Base-by-base conservation (phyloP, 192 early-diverging fungal species). In the Backusella morwellensis region DNA sequence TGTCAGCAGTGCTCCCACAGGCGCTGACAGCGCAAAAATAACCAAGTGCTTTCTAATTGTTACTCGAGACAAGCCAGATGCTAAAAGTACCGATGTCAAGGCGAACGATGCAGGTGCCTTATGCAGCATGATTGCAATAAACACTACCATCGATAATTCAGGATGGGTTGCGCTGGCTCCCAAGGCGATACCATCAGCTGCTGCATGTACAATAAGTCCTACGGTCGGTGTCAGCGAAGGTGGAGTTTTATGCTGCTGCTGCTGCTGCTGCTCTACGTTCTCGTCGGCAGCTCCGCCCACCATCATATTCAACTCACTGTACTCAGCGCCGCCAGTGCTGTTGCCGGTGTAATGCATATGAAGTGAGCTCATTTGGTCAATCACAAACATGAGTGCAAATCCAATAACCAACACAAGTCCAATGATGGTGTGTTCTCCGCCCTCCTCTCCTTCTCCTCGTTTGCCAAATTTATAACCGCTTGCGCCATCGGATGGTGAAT, bases 71-170 rank as follows among this genome's bases (percentile, higher is more conserved):
- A 89, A 84, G 4, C 95, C 92, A 70, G 95, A 91, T 73, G 90
- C 86, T 69, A 97, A 84, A 21, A 99, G 86, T n/a, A 94, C 92
- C 1, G 95, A 97, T 21, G 93, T 88, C 9, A 99, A 86, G 0
- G 95, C 96, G 82, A 99, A 96, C 0, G 97, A 95, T 6, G 94
- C 91, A 1, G 97, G 97, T 6, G 95, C 96, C 83, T 99, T 99
- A 88, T 99, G 97, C 35, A 99, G 84, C 88, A 97, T 93, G 74
- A 99, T 95, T 4, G 97, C 97, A 21, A 99, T 67, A 78, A 97
- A 99, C 23, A 99, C 94, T 11, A 99, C 91, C 23, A 91, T 84
- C 4, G 91, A 90, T 19, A 90, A 80, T 26, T 89, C 84, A 8
- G 88, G 85, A 47, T 87, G 81, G 0, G 91, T 89, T 0, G 93